These are phyloP conservation scores for Patellifolia procumbens DNA, from an alignment of 179 eudicot species.

Conservation along the genomic window DNA sequence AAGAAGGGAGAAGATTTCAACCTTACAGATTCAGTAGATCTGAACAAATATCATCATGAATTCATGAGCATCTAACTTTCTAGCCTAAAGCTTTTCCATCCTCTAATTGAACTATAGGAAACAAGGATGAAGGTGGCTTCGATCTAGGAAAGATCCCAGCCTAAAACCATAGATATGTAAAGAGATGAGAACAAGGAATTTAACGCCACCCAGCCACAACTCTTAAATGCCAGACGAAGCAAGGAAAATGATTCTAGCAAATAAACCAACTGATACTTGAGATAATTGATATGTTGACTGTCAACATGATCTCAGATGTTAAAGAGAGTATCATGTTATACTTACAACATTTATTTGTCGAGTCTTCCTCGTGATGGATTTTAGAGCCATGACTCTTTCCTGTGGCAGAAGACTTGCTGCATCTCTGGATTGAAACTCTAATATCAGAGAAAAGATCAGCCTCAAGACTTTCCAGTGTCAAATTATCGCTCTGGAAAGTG, in stretches of 20 bases:
- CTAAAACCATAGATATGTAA: neutral
- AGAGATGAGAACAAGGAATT: neutral
- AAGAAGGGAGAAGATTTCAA: neutral
- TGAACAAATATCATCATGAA: neutral
- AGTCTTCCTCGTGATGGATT: slow-evolving; percentile 33
- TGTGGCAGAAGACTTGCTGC: slow-evolving; percentile 43
- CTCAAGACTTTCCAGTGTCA: slow-evolving; percentile 71
- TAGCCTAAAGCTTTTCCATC: neutral
- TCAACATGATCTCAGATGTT: neutral
- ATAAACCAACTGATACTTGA: neutral
- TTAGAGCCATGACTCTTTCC: slow-evolving; percentile 28
- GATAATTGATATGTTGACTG: neutral
- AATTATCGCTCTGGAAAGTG: slow-evolving; percentile 69
- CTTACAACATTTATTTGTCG: slow-evolving; percentile 46
- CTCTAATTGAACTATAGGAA: neutral
- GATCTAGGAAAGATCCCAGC: neutral
- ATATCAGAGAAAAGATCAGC: slow-evolving; percentile 82
- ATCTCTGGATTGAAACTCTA: slow-evolving; percentile 93
- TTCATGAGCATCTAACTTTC: neutral
- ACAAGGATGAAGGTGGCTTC: neutral
- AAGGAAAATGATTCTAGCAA: neutral
- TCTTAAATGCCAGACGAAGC: neutral
- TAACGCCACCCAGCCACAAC: neutral
- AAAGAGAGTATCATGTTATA: slow-evolving; percentile 9
- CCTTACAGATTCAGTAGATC: neutral